Percentiles rank a stretch among this genome's conserved stretches.
Conservation (phyloP, 2,329 filamentous ascomycete species). For the Remersonia thermophila region DNA sequence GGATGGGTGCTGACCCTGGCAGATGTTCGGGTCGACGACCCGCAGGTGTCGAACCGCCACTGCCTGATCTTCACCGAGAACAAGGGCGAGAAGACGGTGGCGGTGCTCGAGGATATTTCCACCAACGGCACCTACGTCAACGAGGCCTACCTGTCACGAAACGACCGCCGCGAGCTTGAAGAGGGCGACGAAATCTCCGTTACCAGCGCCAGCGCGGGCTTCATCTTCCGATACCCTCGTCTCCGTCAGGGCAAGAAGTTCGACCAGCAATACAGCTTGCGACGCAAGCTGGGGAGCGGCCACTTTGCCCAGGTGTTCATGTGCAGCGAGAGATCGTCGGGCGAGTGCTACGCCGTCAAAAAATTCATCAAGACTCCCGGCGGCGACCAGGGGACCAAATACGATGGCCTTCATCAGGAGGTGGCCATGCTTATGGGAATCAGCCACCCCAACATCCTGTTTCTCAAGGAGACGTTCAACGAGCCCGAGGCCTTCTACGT, state of each 20-base stretch:
- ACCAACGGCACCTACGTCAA: slow-evolving; percentile 97
- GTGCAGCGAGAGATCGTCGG: slow-evolving; percentile 69
- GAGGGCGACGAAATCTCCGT: slow-evolving; percentile 88
- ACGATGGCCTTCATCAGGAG: slow-evolving; percentile 82
- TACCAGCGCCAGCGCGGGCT: slow-evolving; percentile 62
- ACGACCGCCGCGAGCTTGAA: slow-evolving; percentile 76
- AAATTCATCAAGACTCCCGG: slow-evolving; percentile 78
- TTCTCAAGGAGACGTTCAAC: slow-evolving; percentile 89
- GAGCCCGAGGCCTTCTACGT: slow-evolving; percentile 84
- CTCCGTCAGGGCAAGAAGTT: slow-evolving; percentile 65
- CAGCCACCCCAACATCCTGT: slow-evolving; percentile 84
- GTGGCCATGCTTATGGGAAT: slow-evolving; percentile 96
- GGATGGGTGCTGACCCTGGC: slow-evolving; percentile 10
- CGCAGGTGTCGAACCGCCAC: slow-evolving; percentile 78
- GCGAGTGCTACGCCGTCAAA: slow-evolving; percentile 81
- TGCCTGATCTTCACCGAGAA: slow-evolving; percentile 35
- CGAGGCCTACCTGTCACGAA: slow-evolving; percentile 78
- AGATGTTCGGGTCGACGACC: slow-evolving; percentile 64
- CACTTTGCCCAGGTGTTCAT: slow-evolving; percentile 17
- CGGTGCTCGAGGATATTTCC: slow-evolving; percentile 83
- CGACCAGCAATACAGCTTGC: slow-evolving; percentile 70
- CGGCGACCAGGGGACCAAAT: slow-evolving; percentile 71
- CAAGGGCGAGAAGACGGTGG: slow-evolving; percentile 37
- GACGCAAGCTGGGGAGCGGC: slow-evolving; percentile 25
- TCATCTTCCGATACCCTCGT: slow-evolving; percentile 82